Conservation (phyloP, 148 eudicot species). For the Polygonum aviculare region DNA sequence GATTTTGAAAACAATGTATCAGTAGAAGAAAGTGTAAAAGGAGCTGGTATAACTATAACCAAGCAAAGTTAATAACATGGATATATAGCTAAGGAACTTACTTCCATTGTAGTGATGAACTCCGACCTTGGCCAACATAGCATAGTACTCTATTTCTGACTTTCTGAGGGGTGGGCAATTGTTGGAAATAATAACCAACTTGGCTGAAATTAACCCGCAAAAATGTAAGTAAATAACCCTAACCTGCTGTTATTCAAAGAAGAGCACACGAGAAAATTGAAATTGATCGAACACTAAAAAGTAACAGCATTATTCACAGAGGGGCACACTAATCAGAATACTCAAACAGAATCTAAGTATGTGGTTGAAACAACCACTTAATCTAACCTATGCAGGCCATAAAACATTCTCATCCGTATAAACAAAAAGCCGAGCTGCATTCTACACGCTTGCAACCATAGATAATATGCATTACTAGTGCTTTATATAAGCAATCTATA, state of each 20-base stretch:
- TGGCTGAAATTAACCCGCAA: constrained; percentile 44
- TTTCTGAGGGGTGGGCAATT: constrained; percentile 81
- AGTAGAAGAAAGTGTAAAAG: background rate
- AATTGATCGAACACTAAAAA: too few species aligned
- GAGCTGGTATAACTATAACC: background rate
- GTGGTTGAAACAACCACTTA: background rate
- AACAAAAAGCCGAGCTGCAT: background rate
- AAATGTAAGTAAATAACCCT: too few species aligned
- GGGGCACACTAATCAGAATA: too few species aligned
- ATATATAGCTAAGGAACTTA: constrained; percentile 24
- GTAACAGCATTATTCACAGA: too few species aligned
- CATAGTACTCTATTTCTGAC: constrained; percentile 88
- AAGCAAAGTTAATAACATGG: background rate
- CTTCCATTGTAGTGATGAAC: constrained; percentile 92
- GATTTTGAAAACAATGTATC: background rate
- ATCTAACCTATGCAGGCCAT: background rate
- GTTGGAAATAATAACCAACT: constrained; percentile 73
- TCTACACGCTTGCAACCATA: background rate
- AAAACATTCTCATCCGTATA: background rate
- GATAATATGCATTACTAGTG: background rate
- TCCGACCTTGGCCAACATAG: constrained; percentile 82
- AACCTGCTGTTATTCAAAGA: too few species aligned
- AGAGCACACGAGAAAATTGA: too few species aligned
- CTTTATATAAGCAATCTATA: background rate
- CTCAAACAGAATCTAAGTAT: background rate